Conservation (phyloP, 345 rosid genomes). For the Gossypium bickii region DNA sequence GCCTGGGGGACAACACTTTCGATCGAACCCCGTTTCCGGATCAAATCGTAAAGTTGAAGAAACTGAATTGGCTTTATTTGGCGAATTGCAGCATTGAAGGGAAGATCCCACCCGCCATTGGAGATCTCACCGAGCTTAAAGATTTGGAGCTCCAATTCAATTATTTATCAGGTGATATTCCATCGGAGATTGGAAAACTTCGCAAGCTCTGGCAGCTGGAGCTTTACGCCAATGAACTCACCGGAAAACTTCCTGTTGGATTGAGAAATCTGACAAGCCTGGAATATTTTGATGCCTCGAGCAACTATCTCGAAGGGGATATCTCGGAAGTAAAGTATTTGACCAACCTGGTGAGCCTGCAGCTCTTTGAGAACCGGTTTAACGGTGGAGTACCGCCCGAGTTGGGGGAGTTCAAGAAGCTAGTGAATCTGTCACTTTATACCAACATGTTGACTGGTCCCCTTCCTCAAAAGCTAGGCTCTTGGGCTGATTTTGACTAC, state of each 20-base stretch:
- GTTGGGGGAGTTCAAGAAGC: conserved; percentile 57
- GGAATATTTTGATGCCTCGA: conserved; percentile 56
- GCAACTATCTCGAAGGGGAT: conserved; percentile 50
- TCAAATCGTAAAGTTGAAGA: conserved; percentile 40
- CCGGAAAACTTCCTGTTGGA: conserved; percentile 67
- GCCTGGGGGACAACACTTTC: conserved; percentile 66
- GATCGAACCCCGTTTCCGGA: conserved; percentile 43
- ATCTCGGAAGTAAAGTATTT: conserved; percentile 54
- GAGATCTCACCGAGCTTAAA: conserved; percentile 48
- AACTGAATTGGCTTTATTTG: conserved; percentile 57
- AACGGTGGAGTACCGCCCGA: conserved; percentile 71
- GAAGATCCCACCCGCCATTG: conserved; percentile 53
- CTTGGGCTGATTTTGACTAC: conserved; percentile 60
- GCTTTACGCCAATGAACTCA: conserved; percentile 50
- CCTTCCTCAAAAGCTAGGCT: conserved; percentile 67
- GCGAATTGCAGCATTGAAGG: conserved; percentile 62
- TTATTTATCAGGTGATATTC: conserved; percentile 50
- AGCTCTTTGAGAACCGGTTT: conserved; percentile 48
- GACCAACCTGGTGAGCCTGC: conserved; percentile 56
- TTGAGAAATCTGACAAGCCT: conserved; percentile 61
- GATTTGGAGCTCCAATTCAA: conserved; percentile 56
- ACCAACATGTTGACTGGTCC: conserved; percentile 59
- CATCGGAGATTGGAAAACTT: conserved; percentile 53
- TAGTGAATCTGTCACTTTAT: conserved; percentile 70
- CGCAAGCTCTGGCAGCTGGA: conserved; percentile 64